Conservation (phyloP, 164 flowering plant species). For the Berberis thunbergii region DNA sequence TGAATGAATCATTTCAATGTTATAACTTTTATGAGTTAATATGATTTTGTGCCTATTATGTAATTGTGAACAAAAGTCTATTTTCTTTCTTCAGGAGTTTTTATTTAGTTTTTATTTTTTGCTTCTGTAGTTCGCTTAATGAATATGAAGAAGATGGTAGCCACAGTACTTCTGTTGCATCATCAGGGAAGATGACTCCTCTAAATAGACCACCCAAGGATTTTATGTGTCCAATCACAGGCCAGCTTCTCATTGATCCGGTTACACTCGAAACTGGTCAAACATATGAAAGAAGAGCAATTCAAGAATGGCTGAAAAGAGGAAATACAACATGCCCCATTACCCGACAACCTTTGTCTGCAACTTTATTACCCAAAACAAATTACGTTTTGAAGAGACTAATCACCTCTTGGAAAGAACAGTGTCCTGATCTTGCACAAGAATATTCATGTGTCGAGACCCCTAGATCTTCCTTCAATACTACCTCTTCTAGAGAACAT, state of each 20-base stretch:
- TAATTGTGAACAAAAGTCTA: too few relatives aligned
- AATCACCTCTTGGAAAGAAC: conserved; percentile 71
- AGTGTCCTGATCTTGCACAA: conserved; percentile 58
- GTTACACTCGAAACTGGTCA: conserved; percentile 89
- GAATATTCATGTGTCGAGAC: conserved; percentile 49
- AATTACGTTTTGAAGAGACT: conserved; percentile 68
- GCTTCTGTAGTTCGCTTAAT: conserved; percentile 27
- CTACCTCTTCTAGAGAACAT: conserved; percentile 21
- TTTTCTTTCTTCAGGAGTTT: too few relatives aligned
- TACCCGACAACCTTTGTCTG: conserved; percentile 57
- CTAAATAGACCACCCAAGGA: conserved; percentile 61
- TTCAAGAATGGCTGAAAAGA: conserved; percentile 70
- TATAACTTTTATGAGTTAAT: neutral
- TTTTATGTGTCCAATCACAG: conserved; percentile 71
- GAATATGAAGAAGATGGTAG: conserved; percentile 44
- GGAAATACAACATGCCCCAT: conserved; percentile 78
- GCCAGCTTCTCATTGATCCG: conserved; percentile 62
- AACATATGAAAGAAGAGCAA: conserved; percentile 76
- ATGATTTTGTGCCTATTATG: too few relatives aligned
- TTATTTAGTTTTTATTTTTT: neutral
- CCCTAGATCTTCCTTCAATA: conserved; percentile 29
- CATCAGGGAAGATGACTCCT: conserved; percentile 38
- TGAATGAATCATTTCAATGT: neutral
- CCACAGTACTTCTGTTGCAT: conserved; percentile 30
- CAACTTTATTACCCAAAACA: conserved; percentile 50